phyloP scores from a whole-genome alignment of 148 eudicot species.

The Polygonum aviculare region DNA sequence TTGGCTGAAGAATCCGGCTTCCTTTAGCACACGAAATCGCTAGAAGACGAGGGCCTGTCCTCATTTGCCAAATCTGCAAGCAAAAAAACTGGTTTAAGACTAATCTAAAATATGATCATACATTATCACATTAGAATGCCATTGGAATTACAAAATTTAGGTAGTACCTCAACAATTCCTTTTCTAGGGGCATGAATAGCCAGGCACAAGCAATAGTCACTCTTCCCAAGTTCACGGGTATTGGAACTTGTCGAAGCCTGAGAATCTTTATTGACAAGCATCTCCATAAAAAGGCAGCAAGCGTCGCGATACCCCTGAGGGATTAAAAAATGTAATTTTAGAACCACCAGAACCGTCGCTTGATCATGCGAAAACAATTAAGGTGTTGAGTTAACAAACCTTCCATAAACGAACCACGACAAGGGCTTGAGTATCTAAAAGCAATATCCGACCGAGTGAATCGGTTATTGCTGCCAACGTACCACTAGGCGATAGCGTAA shows the following conservation, averaged over 20 bases:
- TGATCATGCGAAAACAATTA: neutral
- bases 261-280: conserved; percentile 58
- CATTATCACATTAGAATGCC: neutral
- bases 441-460: conserved; percentile 91
- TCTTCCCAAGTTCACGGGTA: conserved; percentile 38
- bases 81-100: neutral
- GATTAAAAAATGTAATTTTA: neutral
- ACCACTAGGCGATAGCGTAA: conserved; percentile 94
- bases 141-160: too few relatives aligned
- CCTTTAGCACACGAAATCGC: conserved; percentile 71
- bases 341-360: neutral
- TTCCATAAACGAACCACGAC: conserved; percentile 95
- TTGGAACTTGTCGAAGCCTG: conserved; percentile 33
- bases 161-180: conserved; percentile 83
- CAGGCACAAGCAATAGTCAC: conserved; percentile 83
- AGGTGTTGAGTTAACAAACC: conserved; percentile 29
- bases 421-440: conserved; percentile 89
- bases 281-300: conserved; percentile 82
- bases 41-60: conserved; percentile 74
- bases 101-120: neutral
- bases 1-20: conserved; percentile 87
- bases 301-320: conserved; percentile 93
- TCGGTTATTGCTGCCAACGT: conserved; percentile 98
- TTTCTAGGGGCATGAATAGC: conserved; percentile 94
- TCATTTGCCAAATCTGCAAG: conserved; percentile 97